Evolutionary conservation across 352 stramenopile species (phyloP), one percentile per base, ranked within the genome.

Genomic region (Globisporangium recalcitrans): DNA sequence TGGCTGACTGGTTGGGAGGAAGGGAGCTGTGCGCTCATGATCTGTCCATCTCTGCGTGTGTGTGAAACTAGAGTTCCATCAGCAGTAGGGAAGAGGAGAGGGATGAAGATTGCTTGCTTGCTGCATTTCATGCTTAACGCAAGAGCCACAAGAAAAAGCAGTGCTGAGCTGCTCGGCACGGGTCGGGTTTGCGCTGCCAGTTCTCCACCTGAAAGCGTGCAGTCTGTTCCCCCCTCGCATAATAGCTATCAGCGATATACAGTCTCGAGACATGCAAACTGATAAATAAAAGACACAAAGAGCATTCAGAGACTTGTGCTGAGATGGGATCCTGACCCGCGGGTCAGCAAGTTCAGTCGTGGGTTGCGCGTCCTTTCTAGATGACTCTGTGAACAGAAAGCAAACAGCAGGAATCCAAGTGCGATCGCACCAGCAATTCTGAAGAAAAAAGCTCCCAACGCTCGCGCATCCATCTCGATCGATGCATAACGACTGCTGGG

Each of bases 141-240:
- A 58, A 49, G 32, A 26, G 14, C 53, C 53, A 60, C 53, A 60
- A 60, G 53, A 60, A 60, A 48, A 48, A 60, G 34, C 11, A 19
- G 16, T 40, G 16, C 19, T 19, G 53, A 38, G 19, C 52, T 31
- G n/a, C 44, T 42, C 29, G 29, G 19, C 52, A 48, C 52, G 52
- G 52, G 52, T 48, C 52, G 52, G 52, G 52, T 58, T 47, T 40
- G 22, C 2, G 4, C 34, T 3, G 34, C 11, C 34, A 40, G 3
- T 40, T 40, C 34, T 44, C 36, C 34, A 34, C 53, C 52, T 4
- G 31, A 47, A 58, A 16, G 6, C 11, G 0, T n/a, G n/a, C n/a
- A n/a, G n/a, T n/a, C n/a, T n/a, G n/a, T n/a, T n/a, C 22, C 19
- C 22, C 22, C 7, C 34, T 44, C n/a, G 6, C 19, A 57, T 29